Percentiles rank a stretch among this genome's conserved stretches.
These are phyloP conservation scores for Avicennia marina DNA, from an alignment of 257 asterid genomes.

Conservation along the genomic window DNA sequence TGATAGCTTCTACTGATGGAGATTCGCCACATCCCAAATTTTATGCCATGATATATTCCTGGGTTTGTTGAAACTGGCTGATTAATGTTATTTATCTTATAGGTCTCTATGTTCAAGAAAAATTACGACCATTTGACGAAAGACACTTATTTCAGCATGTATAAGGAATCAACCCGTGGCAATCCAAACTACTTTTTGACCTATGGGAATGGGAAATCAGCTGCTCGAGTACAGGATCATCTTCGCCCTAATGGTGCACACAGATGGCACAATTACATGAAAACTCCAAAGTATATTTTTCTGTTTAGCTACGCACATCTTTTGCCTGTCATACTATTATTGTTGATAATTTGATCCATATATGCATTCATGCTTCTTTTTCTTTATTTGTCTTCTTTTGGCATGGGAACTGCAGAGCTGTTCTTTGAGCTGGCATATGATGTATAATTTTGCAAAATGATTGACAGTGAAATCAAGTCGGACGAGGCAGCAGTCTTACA, in stretches of 20 bases:
- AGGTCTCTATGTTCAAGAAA: constrained; percentile 93
- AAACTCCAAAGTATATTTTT: constrained; percentile 52
- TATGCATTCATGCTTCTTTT: constrained; percentile 5
- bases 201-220: constrained; percentile 74
- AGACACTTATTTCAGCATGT: constrained; percentile 53
- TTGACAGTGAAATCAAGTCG: constrained; percentile 55
- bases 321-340: constrained; percentile 1
- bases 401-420: constrained; percentile 8
- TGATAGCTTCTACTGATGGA: not conserved
- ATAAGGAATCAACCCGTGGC: constrained; percentile 60
- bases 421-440: constrained; percentile 9
- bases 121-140: constrained; percentile 56
- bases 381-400: not conserved
- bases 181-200: constrained; percentile 78
- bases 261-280: constrained; percentile 78
- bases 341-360: not conserved
- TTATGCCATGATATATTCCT: not conserved
- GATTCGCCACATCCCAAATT: constrained; percentile 3
- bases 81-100: constrained; percentile 8
- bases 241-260: constrained; percentile 91
- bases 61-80: constrained; percentile 13
- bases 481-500: constrained; percentile 85
- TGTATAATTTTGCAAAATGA: constrained; percentile 16
- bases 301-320: not conserved
- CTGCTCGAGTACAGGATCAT: constrained; percentile 73